A percentile compares a stretch with the other conserved stretches of the same genome.
These are phyloP conservation scores for Pseudocercospora eumusae DNA, from an alignment of 2,329 filamentous ascomycete species.

Conservation along the genomic window DNA sequence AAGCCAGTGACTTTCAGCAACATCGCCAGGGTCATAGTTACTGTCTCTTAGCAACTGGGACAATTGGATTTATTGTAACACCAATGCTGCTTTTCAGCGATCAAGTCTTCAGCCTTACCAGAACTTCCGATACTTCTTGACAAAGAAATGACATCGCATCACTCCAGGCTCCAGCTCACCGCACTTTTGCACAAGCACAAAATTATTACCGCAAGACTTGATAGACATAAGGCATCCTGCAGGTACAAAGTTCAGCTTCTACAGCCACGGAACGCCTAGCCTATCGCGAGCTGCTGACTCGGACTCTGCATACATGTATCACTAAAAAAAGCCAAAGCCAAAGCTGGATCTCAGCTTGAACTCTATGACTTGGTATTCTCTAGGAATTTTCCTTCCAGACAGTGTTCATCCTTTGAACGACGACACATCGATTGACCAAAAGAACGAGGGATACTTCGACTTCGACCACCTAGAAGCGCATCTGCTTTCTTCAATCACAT, in stretches of 20 bases:
- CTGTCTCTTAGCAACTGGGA: no score
- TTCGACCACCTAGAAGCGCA: neutral
- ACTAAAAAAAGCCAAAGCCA: neutral
- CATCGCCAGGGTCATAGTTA: no score
- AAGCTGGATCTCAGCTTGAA: neutral
- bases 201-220: neutral
- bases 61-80: no score
- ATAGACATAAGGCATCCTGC: neutral
- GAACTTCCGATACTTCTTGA: neutral
- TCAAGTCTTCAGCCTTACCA: neutral
- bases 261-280: neutral
- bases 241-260: neutral
- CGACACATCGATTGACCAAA: neutral
- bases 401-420: neutral
- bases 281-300: neutral
- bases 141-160: no score
- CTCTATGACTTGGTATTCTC: neutral
- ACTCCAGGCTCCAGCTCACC: neutral
- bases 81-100: neutral
- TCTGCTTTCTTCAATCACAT: no score
- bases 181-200: neutral
- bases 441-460: neutral
- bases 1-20: no score
- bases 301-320: neutral
- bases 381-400: neutral